Base-by-base conservation (phyloP, 1,139 yeast species). In the Tardiomyces blankii region DNA sequence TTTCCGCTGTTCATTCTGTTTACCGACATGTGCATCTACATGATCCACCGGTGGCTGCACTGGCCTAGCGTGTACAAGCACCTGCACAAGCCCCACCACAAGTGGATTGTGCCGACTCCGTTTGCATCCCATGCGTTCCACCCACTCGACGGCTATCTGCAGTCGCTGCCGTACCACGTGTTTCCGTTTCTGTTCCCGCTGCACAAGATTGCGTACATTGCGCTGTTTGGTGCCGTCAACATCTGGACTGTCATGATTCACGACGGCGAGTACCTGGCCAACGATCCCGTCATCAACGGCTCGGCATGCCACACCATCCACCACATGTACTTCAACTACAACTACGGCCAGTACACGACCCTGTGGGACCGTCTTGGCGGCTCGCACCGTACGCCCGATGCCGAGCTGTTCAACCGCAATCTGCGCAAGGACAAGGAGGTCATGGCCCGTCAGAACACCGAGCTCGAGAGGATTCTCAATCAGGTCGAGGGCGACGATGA, bases 231-330 rank as follows among this genome's bases (percentile, higher is more conserved):
- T 0, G 82, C 88, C 67, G 96, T 91, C 55, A 91, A 93, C 67
- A 80, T 91, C 62, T 91, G 98, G 98, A 87, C 98, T 3, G 95
- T 91, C 40, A 82, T 89, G 94, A 91, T 91, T 62, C 98, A 91
- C 66, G 98, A 91, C 64, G 98, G 98, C 52, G 93, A 88, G 62
- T 93, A 88, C 65, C 66, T 91, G 71, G 83, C 96, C 43, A 84
- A 86, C 64, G 95, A 88, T 64, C 96, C 97, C 7, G 77, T 87
- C 49, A 84, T 91, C 53, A 91, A 91, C 65, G 98, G 98, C 57
- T 89, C 97, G 27, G 98, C 98, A 4, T 89, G 97, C 68, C 98
- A 91, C 68, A 89, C 98, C 3, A 80, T 91, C 44, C 98, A 91
- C 67, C 98, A 91, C 63, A 70, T 91, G 60, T 91, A 91, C 68